Evolutionary conservation across 2,329 filamentous ascomycete genomes (phyloP), one percentile per base, ranked within the genome.

Genomic region (Pyrenophora graminea): DNA sequence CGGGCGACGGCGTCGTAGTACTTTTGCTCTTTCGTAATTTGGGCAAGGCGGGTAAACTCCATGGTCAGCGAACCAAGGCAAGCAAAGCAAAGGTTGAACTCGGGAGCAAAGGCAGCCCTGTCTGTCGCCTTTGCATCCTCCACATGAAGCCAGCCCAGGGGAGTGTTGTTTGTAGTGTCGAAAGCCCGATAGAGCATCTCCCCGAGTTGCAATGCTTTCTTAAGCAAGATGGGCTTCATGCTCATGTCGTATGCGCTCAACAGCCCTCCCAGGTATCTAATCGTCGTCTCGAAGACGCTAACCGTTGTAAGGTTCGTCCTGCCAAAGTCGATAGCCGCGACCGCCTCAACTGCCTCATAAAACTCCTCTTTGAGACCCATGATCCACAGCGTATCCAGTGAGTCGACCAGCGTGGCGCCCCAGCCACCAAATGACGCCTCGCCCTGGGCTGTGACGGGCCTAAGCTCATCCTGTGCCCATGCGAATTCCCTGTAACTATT

Each of bases 221-320:
- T 63, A 27, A 74, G 53, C 17, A 74, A 53, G 2, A 70, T 62
- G 23, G 68, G 62, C 43, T 69, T 67, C 10, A 56, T 55, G 38
- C 69, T 73, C 32, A 74, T 59, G 44, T 74, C 72, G 48, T 73
- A 74, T 42, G 72, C 72, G 38, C 64, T 65, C 25, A 74, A 49
- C 15, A 74, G 50, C 7, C 72, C 72, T 15, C 72, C 71, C 6
- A 74, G 64, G 37, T 73, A 73, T 31, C 72, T 67, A 38, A 80
- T 80, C 0, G 76, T 80, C 0, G 78, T 80, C 56, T 80, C 78
- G 48, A 80, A 80, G n/a, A 80, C 77, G 58, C 78, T 80, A 58
- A 80, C 65, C 21, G 75, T 72, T 9, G 66, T 63, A 13, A 70
- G 69, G 2, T 73, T 63, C 10, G 69, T 70, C 17, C 67, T 67